Conservation (phyloP, 2,329 filamentous ascomycete genomes). For the Apiospora pterosperma region DNA sequence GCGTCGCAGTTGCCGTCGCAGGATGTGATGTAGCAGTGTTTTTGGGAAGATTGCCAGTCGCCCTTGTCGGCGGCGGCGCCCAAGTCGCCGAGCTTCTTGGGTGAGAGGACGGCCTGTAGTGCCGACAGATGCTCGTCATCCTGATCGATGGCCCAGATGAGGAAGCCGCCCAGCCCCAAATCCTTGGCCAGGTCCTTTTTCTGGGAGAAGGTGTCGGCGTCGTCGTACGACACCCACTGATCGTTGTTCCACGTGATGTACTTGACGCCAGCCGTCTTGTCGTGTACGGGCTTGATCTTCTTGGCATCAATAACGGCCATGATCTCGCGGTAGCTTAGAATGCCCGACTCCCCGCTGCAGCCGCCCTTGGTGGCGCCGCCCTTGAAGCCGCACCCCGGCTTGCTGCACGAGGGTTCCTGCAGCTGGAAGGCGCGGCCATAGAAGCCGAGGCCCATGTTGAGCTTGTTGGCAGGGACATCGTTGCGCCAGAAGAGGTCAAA, state of each 20-base stretch:
- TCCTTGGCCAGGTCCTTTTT: conserved; percentile 29
- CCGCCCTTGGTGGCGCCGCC: neutral
- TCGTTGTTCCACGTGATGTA: conserved; percentile 24
- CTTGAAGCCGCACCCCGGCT: neutral
- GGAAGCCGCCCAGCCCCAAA: conserved; percentile 25
- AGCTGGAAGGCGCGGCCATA: conserved; percentile 35
- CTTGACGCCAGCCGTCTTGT: conserved; percentile 28
- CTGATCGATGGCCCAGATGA: conserved; percentile 32
- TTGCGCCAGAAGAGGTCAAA: conserved; percentile 47
- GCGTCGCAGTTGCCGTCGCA: conserved; percentile 26
- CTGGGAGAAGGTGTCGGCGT: conserved; percentile 26
- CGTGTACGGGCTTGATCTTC: conserved; percentile 4
- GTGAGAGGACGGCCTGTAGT: conserved; percentile 11
- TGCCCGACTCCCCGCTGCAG: neutral
- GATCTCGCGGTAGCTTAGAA: neutral
- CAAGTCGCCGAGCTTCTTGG: conserved; percentile 7
- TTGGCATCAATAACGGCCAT: neutral
- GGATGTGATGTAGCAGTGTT: conserved; percentile 24
- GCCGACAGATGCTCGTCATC: conserved; percentile 19
- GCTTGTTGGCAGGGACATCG: conserved; percentile 35
- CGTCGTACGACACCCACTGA: conserved; percentile 37
- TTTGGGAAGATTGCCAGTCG: conserved; percentile 11
- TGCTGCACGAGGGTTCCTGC: conserved; percentile 19
- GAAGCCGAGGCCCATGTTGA: conserved; percentile 42
- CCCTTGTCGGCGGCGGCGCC: conserved; percentile 6